phyloP scores from a whole-genome alignment of 78 protist species.

The Dictyostelium citrinum region DNA sequence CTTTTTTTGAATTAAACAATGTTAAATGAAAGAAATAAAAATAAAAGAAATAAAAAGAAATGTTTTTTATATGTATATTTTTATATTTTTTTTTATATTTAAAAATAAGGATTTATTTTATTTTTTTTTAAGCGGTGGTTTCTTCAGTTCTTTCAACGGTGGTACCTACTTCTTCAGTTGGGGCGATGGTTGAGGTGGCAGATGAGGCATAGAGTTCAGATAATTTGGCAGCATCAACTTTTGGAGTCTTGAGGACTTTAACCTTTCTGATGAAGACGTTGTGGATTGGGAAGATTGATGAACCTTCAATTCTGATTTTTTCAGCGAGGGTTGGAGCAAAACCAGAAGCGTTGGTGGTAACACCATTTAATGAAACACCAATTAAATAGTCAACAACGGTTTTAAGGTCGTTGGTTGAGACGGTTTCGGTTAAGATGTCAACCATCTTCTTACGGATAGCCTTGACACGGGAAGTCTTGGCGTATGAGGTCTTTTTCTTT shows the following conservation, averaged over 20 bases:
- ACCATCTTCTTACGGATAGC: constrained; percentile 95
- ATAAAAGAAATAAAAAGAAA: neutral
- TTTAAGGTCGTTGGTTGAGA: constrained; percentile 70
- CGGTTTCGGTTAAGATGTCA: constrained; percentile 93
- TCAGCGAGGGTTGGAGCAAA: constrained; percentile 82
- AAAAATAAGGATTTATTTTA: neutral
- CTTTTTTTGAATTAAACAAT: neutral
- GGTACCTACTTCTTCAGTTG: constrained; percentile 55
- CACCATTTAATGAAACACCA: neutral
- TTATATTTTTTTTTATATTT: neutral
- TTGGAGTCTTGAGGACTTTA: constrained; percentile 96
- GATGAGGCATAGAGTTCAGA: constrained; percentile 51
- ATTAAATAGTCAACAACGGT: constrained; percentile 93
- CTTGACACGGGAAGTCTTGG: constrained; percentile 92
- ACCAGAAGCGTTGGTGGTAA: constrained; percentile 59
- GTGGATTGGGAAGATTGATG: constrained; percentile 96
- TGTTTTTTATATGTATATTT: neutral
- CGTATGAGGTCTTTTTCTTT: constrained; percentile 95
- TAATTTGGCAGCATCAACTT: constrained; percentile 86
- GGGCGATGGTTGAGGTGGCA: constrained; percentile 3
- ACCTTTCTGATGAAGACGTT: constrained; percentile 97
- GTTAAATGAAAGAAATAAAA: too few relatives aligned
- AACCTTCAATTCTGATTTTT: constrained; percentile 93
- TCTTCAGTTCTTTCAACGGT: constrained; percentile 55
- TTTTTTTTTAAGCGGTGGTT: constrained; percentile 12